Evolutionary conservation across 2,329 filamentous ascomycete genomes (phyloP).

Genomic region (Penicillium sp.): DNA sequence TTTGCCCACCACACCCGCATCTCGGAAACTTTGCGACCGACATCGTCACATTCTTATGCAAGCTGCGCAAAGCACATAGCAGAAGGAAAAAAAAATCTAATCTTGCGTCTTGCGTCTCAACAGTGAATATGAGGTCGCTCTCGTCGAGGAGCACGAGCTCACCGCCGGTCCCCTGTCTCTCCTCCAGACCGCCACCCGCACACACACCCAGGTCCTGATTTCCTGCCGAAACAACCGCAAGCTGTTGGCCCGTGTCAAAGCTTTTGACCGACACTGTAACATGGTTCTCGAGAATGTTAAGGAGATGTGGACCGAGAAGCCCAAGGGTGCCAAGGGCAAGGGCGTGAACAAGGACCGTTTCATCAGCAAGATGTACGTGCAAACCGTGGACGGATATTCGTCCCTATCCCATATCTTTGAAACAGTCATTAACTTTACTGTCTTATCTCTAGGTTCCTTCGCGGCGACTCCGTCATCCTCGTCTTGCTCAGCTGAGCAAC

Average conservation of each 20-base stretch:
- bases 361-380: conserved; percentile 84
- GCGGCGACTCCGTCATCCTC: conserved; percentile 84
- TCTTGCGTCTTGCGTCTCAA: conserved; percentile 20
- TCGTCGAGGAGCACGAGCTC: conserved; percentile 77
- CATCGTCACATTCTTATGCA: conserved; percentile 21
- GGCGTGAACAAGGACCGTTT: conserved; percentile 98
- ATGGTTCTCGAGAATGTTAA: conserved; percentile 98
- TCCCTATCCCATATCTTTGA: background rate
- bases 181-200: conserved; percentile 92
- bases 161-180: conserved; percentile 82
- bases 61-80: conserved; percentile 15
- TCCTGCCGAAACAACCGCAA: conserved; percentile 98
- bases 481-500: conserved; percentile 71
- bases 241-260: conserved; percentile 93
- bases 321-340: conserved; percentile 81
- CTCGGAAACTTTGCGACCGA: conserved; percentile 10
- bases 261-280: conserved; percentile 98
- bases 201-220: conserved; percentile 93
- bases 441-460: conserved; percentile 64
- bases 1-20: conserved; percentile 10
- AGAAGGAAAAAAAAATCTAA: conserved; percentile 17
- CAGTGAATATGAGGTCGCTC: conserved; percentile 87
- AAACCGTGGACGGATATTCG: conserved; percentile 36
- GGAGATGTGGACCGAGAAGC: conserved; percentile 99
- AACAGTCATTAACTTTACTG: background rate